These are phyloP conservation scores for Rhodocollybia butyracea DNA, from an alignment of 768 basidiomycete genomes.

Conservation along the genomic window DNA sequence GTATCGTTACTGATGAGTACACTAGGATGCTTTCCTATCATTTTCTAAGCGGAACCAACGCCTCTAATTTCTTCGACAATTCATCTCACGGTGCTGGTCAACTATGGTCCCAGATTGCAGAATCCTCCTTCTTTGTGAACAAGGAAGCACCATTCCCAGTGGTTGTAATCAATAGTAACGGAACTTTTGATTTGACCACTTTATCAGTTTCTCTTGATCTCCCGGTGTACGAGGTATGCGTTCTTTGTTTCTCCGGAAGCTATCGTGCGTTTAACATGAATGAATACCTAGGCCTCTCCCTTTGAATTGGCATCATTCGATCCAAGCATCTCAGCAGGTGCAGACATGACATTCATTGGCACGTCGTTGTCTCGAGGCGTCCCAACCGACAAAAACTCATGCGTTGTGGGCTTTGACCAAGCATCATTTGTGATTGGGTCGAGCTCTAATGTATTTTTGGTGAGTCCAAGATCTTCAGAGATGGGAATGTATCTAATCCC, in stretches of 20 bases:
- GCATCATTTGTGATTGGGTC: constrained; percentile 72
- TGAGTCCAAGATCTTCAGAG: constrained; percentile 18
- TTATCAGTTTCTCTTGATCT: constrained; percentile 36
- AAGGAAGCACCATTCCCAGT: constrained; percentile 64
- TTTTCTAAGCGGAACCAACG: constrained; percentile 64
- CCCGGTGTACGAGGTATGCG: constrained; percentile 58
- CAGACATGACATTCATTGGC: constrained; percentile 60
- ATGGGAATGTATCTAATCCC: neutral
- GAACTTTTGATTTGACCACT: constrained; percentile 40
- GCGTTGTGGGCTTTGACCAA: constrained; percentile 75
- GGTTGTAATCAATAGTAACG: constrained; percentile 53
- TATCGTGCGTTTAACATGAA: neutral
- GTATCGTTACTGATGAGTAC: neutral
- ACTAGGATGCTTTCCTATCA: constrained; percentile 67
- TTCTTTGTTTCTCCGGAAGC: neutral
- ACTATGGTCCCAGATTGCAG: constrained; percentile 58
- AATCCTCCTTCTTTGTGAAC: constrained; percentile 48
- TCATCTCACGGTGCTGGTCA: constrained; percentile 70
- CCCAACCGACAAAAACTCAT: constrained; percentile 51
- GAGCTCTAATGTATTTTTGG: constrained; percentile 69
- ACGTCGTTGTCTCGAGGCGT: constrained; percentile 58
- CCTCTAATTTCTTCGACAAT: constrained; percentile 55
- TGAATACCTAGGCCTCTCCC: constrained; percentile 46
- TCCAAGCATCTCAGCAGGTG: constrained; percentile 66
- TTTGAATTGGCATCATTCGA: constrained; percentile 75